Conservation (phyloP, 371 early-diverging fungal species). For the Phascolomyces articulosus region DNA sequence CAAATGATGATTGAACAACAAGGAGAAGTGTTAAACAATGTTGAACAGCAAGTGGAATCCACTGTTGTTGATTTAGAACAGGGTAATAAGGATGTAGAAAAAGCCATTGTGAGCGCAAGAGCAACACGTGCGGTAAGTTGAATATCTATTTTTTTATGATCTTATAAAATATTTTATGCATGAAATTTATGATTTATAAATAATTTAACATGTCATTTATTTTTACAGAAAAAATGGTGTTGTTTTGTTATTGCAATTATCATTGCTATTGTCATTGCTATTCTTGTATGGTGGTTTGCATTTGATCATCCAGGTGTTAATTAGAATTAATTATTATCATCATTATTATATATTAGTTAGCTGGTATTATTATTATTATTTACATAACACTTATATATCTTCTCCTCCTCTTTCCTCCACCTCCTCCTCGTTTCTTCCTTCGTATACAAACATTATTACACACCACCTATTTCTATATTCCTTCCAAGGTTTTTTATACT, state of each 20-base stretch:
- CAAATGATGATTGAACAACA: conserved; percentile 84
- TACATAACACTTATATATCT: too few relatives aligned
- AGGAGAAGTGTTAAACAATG: conserved; percentile 72
- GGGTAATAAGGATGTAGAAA: conserved; percentile 72
- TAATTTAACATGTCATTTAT: neutral
- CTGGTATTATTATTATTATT: too few relatives aligned
- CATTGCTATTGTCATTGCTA: conserved; percentile 49
- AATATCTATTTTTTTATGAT: conserved; percentile 5
- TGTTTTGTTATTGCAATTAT: conserved; percentile 59
- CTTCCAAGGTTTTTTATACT: too few relatives aligned
- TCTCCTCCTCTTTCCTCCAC: neutral
- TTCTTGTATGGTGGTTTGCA: conserved; percentile 59
- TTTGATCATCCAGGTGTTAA: conserved; percentile 43
- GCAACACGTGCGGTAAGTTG: conserved; percentile 71
- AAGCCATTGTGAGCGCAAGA: conserved; percentile 73
- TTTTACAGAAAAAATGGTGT: conserved; percentile 67
- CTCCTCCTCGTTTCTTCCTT: neutral
- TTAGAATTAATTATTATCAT: too few relatives aligned
- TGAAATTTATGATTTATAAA: too few relatives aligned
- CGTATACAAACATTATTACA: too few relatives aligned
- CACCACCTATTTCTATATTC: neutral
- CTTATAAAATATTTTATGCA: neutral
- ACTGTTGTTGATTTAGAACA: conserved; percentile 70
- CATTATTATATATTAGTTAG: too few relatives aligned
- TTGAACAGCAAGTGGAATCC: conserved; percentile 69